Evolutionary conservation across 140 eudicot species (phyloP), one percentile per base, ranked within the genome.

Genomic region (Flaveria floridana): DNA sequence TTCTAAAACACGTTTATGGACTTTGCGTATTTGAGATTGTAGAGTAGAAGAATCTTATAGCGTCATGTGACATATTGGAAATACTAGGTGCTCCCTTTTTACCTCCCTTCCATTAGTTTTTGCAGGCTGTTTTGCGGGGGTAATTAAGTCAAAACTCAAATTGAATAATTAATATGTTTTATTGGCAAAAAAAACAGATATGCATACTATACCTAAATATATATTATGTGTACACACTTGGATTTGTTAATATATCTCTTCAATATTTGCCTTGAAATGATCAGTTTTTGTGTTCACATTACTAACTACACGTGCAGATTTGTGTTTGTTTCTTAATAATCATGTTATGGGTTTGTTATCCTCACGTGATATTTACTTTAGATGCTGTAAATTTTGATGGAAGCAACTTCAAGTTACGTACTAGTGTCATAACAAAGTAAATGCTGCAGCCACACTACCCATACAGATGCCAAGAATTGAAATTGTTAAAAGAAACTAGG

Each of bases 11-110:
- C 23, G 0, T 42, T 20, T 65, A 58, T 59, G 70, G 39, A 4
- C 25, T 18, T 75, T 50, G 55, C 42, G 55, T 75, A 51, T 75
- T 14, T 65, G 79, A 50, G 65, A 28, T 14, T 48, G 6, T 63
- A 12, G 64, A 21, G 34, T 44, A 23, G 71, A 62, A 59, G n/a
- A 47, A 26, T 62, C 16, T 42, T 3, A 23, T n/a, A 41, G 56
- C 44, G 6, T 47, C 21, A 39, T 50, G 34, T 67, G 72, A 19
- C 25, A 11, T 72, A 19, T 12, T 3, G 41, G 30, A 44, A 55
- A 12, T 50, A 4, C 8, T 6, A 34, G 41, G 1, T 14, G 16
- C 46, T 4, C 46, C 11, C 1, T 42, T 42, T 34, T 34, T 34
- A 0, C 23, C 6, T 19, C 5, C 19, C 18, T 58, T 61, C 4